Conservation (phyloP, 306 rosid species). For the Pterocarpus santalinus region DNA sequence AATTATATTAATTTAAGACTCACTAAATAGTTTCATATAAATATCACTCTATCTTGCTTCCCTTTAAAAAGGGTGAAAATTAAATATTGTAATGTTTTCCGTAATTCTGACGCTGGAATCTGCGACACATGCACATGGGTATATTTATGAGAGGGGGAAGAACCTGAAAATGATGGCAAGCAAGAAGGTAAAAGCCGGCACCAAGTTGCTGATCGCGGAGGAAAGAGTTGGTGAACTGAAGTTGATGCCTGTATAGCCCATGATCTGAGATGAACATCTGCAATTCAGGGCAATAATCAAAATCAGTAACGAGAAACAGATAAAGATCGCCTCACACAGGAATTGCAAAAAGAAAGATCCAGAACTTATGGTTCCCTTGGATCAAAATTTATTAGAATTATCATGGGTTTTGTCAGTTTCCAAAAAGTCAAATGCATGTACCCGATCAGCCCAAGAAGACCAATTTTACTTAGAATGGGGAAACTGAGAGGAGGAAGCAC, state of each 20-base stretch:
- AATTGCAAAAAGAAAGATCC: background rate
- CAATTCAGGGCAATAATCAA: slow-evolving; percentile 36
- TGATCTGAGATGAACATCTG: slow-evolving; percentile 85
- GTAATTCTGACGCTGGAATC: background rate
- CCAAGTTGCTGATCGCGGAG: slow-evolving; percentile 93
- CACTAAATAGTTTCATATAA: background rate
- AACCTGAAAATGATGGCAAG: slow-evolving; percentile 93
- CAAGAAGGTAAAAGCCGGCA: slow-evolving; percentile 95
- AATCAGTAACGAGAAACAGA: background rate
- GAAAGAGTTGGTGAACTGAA: slow-evolving; percentile 92
- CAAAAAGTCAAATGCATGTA: slow-evolving; percentile 24
- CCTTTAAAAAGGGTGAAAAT: background rate
- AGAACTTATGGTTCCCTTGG: background rate
- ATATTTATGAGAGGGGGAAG: background rate
- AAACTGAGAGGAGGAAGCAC: slow-evolving; percentile 80
- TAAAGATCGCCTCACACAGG: background rate
- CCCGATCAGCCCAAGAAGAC: slow-evolving; percentile 89
- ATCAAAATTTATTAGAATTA: background rate
- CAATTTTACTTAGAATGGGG: slow-evolving; percentile 68
- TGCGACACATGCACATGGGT: slow-evolving; percentile 2
- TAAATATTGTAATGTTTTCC: background rate
- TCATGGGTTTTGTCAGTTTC: background rate
- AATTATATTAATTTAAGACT: background rate
- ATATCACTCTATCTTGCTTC: background rate
- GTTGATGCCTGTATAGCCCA: slow-evolving; percentile 90